These are phyloP conservation scores for Blastobotrys persicus DNA, from an alignment of 1,139 yeast genomes.

Conservation along the genomic window DNA sequence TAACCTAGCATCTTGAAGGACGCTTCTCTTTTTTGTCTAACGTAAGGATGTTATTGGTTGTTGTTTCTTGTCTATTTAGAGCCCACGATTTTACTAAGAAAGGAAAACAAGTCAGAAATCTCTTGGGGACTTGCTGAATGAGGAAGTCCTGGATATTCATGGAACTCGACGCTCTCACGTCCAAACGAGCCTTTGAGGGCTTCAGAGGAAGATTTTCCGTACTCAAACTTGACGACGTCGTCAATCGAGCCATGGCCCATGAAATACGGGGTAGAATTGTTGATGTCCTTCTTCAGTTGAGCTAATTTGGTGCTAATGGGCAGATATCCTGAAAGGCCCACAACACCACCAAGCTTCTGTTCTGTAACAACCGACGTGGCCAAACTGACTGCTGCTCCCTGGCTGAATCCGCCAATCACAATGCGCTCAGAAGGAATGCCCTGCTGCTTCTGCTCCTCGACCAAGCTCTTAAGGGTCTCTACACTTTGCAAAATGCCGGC, in stretches of 20 bases:
- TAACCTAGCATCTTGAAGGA: background rate
- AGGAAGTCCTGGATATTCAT: conserved; percentile 58
- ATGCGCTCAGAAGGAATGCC: conserved; percentile 72
- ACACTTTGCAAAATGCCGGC: conserved; percentile 63
- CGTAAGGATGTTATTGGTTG: no score
- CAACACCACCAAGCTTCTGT: conserved; percentile 70
- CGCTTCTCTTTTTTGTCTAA: no score
- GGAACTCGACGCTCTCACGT: conserved; percentile 53
- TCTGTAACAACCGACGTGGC: conserved; percentile 47
- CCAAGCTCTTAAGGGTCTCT: conserved; percentile 49
- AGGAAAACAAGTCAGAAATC: conserved; percentile 55
- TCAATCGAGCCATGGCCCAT: conserved; percentile 87
- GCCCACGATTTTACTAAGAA: conserved; percentile 37
- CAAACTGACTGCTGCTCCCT: conserved; percentile 82
- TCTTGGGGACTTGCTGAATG: conserved; percentile 72
- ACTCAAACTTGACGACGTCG: conserved; percentile 53
- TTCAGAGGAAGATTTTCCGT: conserved; percentile 48
- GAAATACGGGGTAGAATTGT: conserved; percentile 70
- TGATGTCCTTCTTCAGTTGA: conserved; percentile 33
- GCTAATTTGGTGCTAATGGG: conserved; percentile 50
- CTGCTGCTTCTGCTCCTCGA: conserved; percentile 59
- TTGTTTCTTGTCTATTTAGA: conserved; percentile 26
- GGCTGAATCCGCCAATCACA: conserved; percentile 90
- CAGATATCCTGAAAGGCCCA: conserved; percentile 76
- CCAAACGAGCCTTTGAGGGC: conserved; percentile 48